A percentile compares a stretch with the other conserved stretches of the same genome.
Conservation (phyloP, 306 rosid species). For the Carpinus viminea region DNA sequence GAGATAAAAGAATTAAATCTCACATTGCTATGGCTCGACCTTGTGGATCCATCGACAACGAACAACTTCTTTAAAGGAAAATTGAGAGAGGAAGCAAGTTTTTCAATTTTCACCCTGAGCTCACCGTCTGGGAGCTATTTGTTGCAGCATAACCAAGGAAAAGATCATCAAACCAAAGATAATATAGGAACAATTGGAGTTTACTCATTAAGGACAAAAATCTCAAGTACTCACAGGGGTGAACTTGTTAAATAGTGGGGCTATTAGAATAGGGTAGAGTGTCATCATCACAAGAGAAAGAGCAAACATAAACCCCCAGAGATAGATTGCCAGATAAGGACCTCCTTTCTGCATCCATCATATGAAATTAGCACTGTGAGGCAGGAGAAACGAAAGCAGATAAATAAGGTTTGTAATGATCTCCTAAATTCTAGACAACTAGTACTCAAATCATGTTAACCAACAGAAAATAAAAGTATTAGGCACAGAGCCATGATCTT, state of each 20-base stretch:
- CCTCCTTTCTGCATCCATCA: constrained; percentile 90
- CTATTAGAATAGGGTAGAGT: constrained; percentile 86
- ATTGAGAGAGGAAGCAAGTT: constrained; percentile 84
- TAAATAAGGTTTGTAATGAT: constrained; percentile 15
- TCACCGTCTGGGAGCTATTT: constrained; percentile 86
- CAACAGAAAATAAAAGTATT: constrained; percentile 6
- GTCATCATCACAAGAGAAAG: constrained; percentile 97
- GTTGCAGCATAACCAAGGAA: constrained; percentile 33
- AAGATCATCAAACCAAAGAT: constrained; percentile 20
- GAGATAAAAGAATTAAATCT: constrained; percentile 38
- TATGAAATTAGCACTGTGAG: constrained; percentile 18
- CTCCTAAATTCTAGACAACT: constrained; percentile 10
- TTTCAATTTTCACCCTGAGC: constrained; percentile 90
- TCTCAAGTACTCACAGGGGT: constrained; percentile 71
- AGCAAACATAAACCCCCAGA: constrained; percentile 89
- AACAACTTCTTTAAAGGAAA: constrained; percentile 94
- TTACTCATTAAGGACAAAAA: constrained; percentile 2
- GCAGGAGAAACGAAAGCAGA: constrained; percentile 20
- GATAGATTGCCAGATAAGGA: constrained; percentile 94
- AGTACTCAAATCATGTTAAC: background rate
- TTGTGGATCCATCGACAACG: constrained; percentile 94
- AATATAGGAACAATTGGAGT: background rate
- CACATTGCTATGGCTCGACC: constrained; percentile 99
- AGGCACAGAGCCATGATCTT: constrained; percentile 19
- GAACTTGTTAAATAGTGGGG: constrained; percentile 95